These are phyloP conservation scores for Eucalyptus cloeziana DNA, from an alignment of 345 rosid genomes.

Conservation along the genomic window DNA sequence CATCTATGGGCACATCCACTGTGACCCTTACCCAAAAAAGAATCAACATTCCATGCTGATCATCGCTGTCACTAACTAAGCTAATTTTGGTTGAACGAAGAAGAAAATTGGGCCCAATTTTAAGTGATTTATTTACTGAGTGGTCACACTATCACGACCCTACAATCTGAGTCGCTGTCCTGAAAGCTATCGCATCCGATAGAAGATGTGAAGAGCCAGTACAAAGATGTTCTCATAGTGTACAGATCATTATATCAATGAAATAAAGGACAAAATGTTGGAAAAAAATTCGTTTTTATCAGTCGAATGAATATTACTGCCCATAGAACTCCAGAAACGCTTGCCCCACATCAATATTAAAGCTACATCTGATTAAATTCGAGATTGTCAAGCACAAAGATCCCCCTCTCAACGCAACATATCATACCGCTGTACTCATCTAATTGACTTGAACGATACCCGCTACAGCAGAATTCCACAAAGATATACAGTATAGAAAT, in stretches of 20 bases:
- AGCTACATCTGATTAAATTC: background rate
- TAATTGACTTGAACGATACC: background rate
- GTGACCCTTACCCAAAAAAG: background rate
- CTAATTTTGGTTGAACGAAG: background rate
- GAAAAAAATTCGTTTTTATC: background rate
- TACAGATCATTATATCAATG: background rate
- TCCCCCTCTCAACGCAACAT: background rate
- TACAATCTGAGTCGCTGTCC: background rate
- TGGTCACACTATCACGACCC: background rate
- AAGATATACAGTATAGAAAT: background rate
- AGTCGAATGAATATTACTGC: background rate
- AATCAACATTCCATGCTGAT: background rate
- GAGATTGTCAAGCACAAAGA: background rate
- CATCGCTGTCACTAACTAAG: background rate
- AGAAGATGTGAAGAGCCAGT: background rate
- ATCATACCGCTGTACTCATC: background rate
- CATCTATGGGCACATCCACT: background rate
- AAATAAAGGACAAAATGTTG: background rate
- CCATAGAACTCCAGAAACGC: background rate
- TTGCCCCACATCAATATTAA: background rate
- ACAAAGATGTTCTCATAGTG: background rate
- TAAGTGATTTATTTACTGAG: background rate
- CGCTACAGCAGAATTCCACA: background rate
- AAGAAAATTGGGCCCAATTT: background rate
- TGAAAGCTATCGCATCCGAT: background rate